Evolutionary conservation across 2,329 filamentous ascomycete genomes (phyloP), one percentile per base, ranked within the genome.

Genomic region (Aspergillus spinulosporus): DNA sequence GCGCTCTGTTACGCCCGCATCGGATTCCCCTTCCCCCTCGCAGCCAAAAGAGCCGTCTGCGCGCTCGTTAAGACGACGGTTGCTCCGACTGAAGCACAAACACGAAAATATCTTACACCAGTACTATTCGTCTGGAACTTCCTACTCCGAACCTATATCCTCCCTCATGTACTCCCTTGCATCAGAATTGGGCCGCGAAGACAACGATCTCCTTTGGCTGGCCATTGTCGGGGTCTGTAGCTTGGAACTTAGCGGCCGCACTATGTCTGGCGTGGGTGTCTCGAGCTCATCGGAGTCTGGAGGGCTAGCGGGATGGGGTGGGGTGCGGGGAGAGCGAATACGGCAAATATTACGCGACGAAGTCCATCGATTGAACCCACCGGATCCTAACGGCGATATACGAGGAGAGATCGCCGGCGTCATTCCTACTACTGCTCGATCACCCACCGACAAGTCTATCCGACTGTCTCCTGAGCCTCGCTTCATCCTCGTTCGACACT

Each of bases 201-300:
- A 97, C 72, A 99, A 97, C 66, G 92, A 99, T 66, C 80, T 97
- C 21, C 81, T 99, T 12, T 99, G 94, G 94, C 82, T 96, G 57
- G 87, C 92, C 5, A 96, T 97, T 67, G 90, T 99, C 28, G 94
- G 94, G 4, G 90, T 96, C 36, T 92, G 89, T n/a, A 96, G 92
- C 12, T 87, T 96, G 74, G 92, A 97, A 70, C 82, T 97, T 0
- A 96, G 94, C 63, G 92, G 92, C 12, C 87, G 90, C 54, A 93
- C 90, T 15, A 90, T 89, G 44, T 88, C 89, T 9, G 91, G 91
- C 26, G 81, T 94, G 31, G 88, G 89, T 14, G 75, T 71, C 59
- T 86, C 76, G 62, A 87, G 82, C 70, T 80, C 74, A 58, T 85
- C 77, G 37, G 78, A 78, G 54, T 71, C 76, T 31, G 79, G 83